Evolutionary conservation across 768 basidiomycete species (phyloP), one percentile per base, ranked within the genome.

Genomic region (Cystofilobasidium capitatum): DNA sequence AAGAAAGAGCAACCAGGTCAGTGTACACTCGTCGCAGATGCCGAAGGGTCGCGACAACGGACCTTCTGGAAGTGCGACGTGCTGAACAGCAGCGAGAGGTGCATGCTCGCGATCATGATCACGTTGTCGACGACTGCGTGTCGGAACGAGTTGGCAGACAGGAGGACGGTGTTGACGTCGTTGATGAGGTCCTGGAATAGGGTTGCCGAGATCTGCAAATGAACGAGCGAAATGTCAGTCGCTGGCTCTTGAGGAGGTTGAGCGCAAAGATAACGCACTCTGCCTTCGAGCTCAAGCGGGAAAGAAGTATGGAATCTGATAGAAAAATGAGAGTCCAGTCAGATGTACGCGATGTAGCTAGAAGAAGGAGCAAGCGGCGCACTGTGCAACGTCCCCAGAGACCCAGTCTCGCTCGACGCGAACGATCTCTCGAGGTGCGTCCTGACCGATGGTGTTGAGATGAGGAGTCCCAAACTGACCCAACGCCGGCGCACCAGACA

Each of bases 321-420:
- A 40, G 10, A 2, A 1, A 8, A 6, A 33, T 37, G 47, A 62
- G 9, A 51, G 26, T 24, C 45, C 49, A 26, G 49, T 51, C 49
- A 51, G n/a, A 22, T 45, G 17, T 9, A 62, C 26, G 24, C 24
- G 24, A 33, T 20, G 17, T n/a, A 54, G 1, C 12, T 16, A 31
- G 26, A n/a, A 26, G n/a, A 26, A 36, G n/a, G 22, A 36, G 12
- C 13, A n/a, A 17, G n/a, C 22, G 1, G 73, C 77, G 66, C 71
- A 79, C 78, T 97, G 94, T 36, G 86, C 83, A 9, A 93, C 80
- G 75, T 98, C 94, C 2, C 94, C 96, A 0, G 86, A 86, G 17
- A 81, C 83, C 76, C 96, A 99, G 76, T 99, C 96, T 62, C 96
- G 80, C 77, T 98, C 94, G 47, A 99, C 80, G 54, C 94, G 82